These are phyloP conservation scores for Raphanus hybrid DNA, from an alignment of 441 rosid species.

Conservation along the genomic window DNA sequence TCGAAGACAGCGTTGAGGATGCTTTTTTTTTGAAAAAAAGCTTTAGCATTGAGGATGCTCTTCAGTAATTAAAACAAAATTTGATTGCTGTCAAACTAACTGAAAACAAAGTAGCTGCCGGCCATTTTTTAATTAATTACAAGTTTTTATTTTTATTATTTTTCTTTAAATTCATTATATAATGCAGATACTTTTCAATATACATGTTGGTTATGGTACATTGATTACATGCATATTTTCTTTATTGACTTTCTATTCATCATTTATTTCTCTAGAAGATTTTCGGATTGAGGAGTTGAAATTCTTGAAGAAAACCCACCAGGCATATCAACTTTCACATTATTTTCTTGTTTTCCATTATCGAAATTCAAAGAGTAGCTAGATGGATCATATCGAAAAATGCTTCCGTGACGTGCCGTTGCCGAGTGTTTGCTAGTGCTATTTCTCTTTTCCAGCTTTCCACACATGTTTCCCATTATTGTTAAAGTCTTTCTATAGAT, in stretches of 20 bases:
- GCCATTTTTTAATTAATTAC: background rate
- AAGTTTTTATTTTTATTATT: background rate
- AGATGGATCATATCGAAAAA: constrained; percentile 32
- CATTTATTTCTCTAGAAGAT: background rate
- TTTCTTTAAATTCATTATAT: background rate
- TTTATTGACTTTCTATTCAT: background rate
- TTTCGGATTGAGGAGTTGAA: background rate
- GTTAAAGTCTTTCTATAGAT: background rate
- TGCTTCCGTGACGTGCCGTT: background rate
- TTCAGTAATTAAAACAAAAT: no score
- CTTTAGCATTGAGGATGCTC: no score
- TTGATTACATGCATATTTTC: background rate
- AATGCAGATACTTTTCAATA: background rate
- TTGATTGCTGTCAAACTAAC: no score
- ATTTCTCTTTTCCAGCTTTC: background rate
- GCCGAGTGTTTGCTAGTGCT: background rate
- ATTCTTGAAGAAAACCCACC: background rate
- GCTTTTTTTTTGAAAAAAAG: no score
- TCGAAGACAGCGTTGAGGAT: no score
- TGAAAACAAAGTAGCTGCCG: no score
- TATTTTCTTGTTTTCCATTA: constrained; percentile 19
- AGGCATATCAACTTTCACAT: background rate
- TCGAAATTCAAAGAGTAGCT: constrained; percentile 32
- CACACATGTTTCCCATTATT: constrained; percentile 27
- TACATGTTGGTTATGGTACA: background rate